These are phyloP conservation scores for Pseudotulostoma volvatum DNA, from an alignment of 495 filamentous ascomycete genomes.

Conservation along the genomic window DNA sequence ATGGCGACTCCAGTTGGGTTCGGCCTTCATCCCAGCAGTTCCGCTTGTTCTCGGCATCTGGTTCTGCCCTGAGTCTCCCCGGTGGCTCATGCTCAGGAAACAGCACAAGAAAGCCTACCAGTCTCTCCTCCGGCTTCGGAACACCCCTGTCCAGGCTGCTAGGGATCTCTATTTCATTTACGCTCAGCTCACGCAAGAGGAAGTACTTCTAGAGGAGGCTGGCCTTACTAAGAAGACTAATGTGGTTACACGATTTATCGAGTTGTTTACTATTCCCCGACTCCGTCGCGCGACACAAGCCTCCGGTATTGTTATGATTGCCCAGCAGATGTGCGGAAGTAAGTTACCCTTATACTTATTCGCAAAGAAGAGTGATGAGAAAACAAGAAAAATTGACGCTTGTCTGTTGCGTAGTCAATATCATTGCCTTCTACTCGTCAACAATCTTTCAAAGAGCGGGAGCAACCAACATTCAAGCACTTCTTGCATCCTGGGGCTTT, in stretches of 20 bases:
- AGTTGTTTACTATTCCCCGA: constrained; percentile 42
- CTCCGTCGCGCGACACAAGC: constrained; percentile 39
- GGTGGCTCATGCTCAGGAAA: constrained; percentile 50
- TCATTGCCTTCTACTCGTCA: constrained; percentile 75
- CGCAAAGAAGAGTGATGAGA: too few relatives aligned
- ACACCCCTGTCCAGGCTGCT: constrained; percentile 51
- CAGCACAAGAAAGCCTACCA: constrained; percentile 44
- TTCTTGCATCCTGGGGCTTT: constrained; percentile 64
- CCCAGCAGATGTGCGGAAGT: constrained; percentile 75
- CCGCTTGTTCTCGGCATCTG: constrained; percentile 49
- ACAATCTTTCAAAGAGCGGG: constrained; percentile 55
- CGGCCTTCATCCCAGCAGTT: constrained; percentile 61
- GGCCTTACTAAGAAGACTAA: constrained; percentile 11
- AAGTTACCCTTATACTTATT: constrained; percentile 9
- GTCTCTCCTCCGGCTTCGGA: constrained; percentile 44
- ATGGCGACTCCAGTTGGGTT: constrained; percentile 68
- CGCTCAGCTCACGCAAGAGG: constrained; percentile 31
- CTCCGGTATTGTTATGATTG: constrained; percentile 48
- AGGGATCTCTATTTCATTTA: constrained; percentile 65
- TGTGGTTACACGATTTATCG: constrained; percentile 31
- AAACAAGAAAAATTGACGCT: background rate
- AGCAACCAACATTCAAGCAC: constrained; percentile 36
- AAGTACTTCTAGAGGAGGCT: constrained; percentile 15
- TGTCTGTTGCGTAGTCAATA: constrained; percentile 31
- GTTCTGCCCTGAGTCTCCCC: constrained; percentile 40